Evolutionary conservation across 2,329 filamentous ascomycete species (phyloP).

Genomic region (Torrubiella hemipterigena): DNA sequence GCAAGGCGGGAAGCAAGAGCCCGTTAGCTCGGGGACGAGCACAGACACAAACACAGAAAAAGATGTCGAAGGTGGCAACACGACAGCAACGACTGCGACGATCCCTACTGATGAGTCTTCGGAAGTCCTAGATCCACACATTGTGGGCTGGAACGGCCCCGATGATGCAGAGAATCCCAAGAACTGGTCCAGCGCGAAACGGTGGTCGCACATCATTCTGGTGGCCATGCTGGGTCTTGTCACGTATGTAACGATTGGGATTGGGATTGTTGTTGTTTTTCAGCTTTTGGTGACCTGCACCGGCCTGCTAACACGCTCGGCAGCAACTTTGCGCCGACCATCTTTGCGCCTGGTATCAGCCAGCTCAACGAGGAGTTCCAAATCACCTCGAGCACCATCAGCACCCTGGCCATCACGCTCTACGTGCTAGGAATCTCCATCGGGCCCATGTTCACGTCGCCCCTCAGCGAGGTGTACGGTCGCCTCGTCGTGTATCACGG

Average conservation of each 20-base stretch:
- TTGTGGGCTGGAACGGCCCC: conserved; percentile 57
- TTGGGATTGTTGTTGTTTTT: conserved; percentile 2
- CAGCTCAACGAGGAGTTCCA: conserved; percentile 32
- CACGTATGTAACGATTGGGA: conserved; percentile 1
- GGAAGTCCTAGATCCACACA: no score
- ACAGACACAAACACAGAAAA: no score
- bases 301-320: no score
- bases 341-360: conserved; percentile 34
- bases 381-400: conserved; percentile 20
- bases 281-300: no score
- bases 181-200: conserved; percentile 59
- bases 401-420: conserved; percentile 26
- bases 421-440: conserved; percentile 35
- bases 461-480: conserved; percentile 47
- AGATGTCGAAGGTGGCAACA: no score
- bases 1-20: no score
- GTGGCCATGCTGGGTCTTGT: conserved; percentile 30
- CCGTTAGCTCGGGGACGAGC: no score
- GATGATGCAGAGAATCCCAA: conserved; percentile 54
- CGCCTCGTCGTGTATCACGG: conserved; percentile 23
- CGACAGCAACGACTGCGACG: no score
- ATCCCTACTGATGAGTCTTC: no score
- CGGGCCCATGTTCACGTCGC: conserved; percentile 50
- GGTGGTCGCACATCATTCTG: conserved; percentile 36
- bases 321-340: conserved; percentile 12